These are phyloP conservation scores for Chaetomidium leptoderma DNA, from an alignment of 495 filamentous ascomycete genomes.

Conservation along the genomic window DNA sequence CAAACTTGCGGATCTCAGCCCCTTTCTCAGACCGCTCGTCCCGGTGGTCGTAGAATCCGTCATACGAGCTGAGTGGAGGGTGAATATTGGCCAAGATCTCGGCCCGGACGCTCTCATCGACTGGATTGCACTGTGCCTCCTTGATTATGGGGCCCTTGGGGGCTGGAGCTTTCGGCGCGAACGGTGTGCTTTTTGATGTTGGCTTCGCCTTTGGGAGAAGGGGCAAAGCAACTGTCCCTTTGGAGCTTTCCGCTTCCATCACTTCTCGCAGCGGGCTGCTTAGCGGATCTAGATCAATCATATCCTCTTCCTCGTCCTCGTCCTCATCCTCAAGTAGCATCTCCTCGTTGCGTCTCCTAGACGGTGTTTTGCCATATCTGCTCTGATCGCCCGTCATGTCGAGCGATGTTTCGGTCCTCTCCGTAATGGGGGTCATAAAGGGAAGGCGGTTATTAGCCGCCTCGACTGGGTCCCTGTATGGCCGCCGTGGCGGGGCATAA, in stretches of 20 bases:
- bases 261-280: conserved; percentile 70
- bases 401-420: conserved; percentile 84
- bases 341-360: conserved; percentile 38
- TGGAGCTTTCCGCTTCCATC: conserved; percentile 38
- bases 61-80: conserved; percentile 65
- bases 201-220: conserved; percentile 39
- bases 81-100: conserved; percentile 68
- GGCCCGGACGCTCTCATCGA: conserved; percentile 65
- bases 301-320: conserved; percentile 41
- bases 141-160: conserved; percentile 63
- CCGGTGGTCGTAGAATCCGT: conserved; percentile 71
- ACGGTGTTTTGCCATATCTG: conserved; percentile 70
- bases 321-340: conserved; percentile 25
- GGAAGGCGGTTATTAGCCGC: conserved; percentile 82
- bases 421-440: conserved; percentile 98
- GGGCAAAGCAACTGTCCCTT: conserved; percentile 45
- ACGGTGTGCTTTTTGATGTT: conserved; percentile 9
- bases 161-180: conserved; percentile 23
- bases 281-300: conserved; percentile 50
- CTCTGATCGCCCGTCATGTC: conserved; percentile 55
- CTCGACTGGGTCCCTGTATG: conserved; percentile 70
- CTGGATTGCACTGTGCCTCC: conserved; percentile 82
- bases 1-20: conserved; percentile 72
- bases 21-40: conserved; percentile 55
- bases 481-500: conserved; percentile 67